phyloP scores from a whole-genome alignment of 2,329 filamentous ascomycete genomes.

The Xylaria sp. region DNA sequence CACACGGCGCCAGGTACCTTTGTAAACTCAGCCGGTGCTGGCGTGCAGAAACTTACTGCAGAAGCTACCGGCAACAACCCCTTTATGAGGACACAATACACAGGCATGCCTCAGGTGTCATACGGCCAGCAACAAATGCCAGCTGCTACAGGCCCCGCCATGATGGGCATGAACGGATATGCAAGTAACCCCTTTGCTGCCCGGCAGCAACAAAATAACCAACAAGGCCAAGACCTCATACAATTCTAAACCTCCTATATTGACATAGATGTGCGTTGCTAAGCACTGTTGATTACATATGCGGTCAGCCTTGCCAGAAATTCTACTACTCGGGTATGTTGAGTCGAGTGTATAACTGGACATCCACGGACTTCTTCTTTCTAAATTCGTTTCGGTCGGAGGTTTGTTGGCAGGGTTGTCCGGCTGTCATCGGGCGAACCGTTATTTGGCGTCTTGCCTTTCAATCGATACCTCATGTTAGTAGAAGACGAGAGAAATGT shows the following conservation, averaged over 20 bases:
- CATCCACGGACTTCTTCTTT: conserved; percentile 5
- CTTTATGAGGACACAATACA: conserved; percentile 86
- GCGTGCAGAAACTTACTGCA: conserved; percentile 73
- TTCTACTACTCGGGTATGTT: neutral
- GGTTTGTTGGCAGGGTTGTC: conserved; percentile 6
- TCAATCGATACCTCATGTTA: conserved; percentile 33
- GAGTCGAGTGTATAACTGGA: conserved; percentile 11
- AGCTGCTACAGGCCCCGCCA: conserved; percentile 66
- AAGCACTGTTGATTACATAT: neutral
- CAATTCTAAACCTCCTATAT: conserved; percentile 61
- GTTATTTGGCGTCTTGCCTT: conserved; percentile 14
- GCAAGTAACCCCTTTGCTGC: conserved; percentile 68
- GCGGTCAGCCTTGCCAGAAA: neutral
- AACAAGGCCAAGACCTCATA: conserved; percentile 67
- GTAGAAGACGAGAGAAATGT: conserved; percentile 14
- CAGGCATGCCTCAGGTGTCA: conserved; percentile 73
- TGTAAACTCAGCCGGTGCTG: conserved; percentile 91
- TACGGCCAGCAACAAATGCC: conserved; percentile 64
- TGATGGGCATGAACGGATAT: conserved; percentile 65
- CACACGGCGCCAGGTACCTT: conserved; percentile 97
- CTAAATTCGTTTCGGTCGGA: conserved; percentile 9
- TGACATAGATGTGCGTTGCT: neutral
- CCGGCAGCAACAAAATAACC: conserved; percentile 58
- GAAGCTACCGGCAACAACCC: conserved; percentile 88
- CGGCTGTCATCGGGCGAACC: conserved; percentile 1